Evolutionary conservation across 495 filamentous ascomycete genomes (phyloP), one percentile per base, ranked within the genome.

Genomic region (Neurospora tetraspora): DNA sequence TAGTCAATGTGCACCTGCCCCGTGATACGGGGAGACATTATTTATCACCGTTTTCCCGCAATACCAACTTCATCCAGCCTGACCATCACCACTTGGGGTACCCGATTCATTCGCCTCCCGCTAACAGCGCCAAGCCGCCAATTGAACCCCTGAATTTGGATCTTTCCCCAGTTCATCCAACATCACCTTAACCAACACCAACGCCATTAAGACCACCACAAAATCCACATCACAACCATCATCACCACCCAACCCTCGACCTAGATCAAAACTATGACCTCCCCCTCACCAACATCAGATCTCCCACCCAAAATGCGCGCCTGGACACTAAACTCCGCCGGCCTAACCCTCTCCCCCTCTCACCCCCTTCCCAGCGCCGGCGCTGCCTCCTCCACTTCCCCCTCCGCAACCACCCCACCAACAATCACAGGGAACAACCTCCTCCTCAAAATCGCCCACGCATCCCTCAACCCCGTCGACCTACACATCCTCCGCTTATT

Each of bases 391-490:
- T 43, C 42, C 6, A 1, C 45, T 47, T 10, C n/a, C 18, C 8
- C 8, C 16, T n/a, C n/a, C n/a, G n/a, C 43, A 20, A 20, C 43
- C 16, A 3, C n/a, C 8, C 43, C 23, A 4, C 43, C 10, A 16
- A 71, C 9, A 8, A 68, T 9, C 69, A 71, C 72, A 0, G 75
- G 70, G 59, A 53, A 36, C 69, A 71, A 76, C 72, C 47, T 86
- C 68, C 80, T 85, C 18, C 70, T 86, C 73, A 77, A 76, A 47
- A 71, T 85, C 68, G 76, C 77, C 70, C 77, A 85, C 73, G 79
- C 80, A 9, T 73, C 83, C 10, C 78, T 86, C 59, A 84, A 83
- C 75, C 83, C 85, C 23, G 83, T 78, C 53, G 81, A 78, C 36
- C 74, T 83, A 9, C 75, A 81, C 42, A 37, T 82, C 71, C 75